Base-by-base conservation (phyloP, 2,329 filamentous ascomycete genomes). In the Alternaria longipes region DNA sequence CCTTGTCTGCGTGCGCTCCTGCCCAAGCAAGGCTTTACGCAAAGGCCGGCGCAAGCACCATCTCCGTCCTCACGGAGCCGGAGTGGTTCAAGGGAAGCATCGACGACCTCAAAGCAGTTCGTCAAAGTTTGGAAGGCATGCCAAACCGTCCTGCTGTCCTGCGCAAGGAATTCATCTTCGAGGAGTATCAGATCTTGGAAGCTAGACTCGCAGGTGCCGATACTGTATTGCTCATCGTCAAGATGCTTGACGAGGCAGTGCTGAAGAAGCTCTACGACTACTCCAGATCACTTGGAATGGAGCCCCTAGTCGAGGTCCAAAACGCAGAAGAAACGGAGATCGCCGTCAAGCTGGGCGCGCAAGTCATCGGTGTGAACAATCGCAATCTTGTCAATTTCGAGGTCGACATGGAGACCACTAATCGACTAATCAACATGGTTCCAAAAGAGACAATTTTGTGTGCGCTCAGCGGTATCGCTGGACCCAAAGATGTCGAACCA, bases 31-130 rank as follows among this genome's bases (percentile, higher is more conserved):
- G 90, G 65, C 93, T 91, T 68, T 99, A 99, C 78, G 95, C 96
- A 9, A 86, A 95, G 53, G 94, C 95, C 7, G 96, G 95, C 14
- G 95, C 95, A 49, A 98, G 94, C 76, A 93, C 97, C 40, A 99
- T 99, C 68, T 98, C 95, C 1, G 95, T 99, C n/a, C 86, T 99
- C 47, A 99, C 95, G 0, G 95, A 99, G 80, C 95, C 96, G 0
- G 91, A 98, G 75, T 99, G 95, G 95, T 99, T 99, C 84, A 98
- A 97, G 81, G 95, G 95, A 49, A 97, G 91, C 79, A 94, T 99
- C 62, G 94, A 99, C 60, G 95, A 99, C 76, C 82, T 99, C 55
- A 88, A 91, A 62, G 89, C 90, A 34, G 95, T 98, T 30, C 89
- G 95, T 45, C 91, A 94, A 78, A 93, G 92, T 50, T 83, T 99